These are phyloP conservation scores for Canna indica DNA, from an alignment of 176 grass and related monocot genomes.

Conservation along the genomic window DNA sequence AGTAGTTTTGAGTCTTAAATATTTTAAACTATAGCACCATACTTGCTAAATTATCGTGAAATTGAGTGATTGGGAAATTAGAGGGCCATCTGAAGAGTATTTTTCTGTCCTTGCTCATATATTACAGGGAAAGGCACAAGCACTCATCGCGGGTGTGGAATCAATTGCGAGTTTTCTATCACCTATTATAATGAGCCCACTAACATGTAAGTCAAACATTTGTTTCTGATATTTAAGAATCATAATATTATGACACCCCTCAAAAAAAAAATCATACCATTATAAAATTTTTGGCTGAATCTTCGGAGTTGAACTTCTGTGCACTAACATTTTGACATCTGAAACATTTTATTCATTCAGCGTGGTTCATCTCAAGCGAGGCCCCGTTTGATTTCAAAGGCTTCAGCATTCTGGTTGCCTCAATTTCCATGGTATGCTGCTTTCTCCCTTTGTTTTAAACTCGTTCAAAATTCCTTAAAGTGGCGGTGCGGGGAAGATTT, in stretches of 20 bases:
- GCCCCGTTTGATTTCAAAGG: constrained; percentile 59
- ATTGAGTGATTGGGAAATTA: no score
- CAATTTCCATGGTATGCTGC: constrained; percentile 48
- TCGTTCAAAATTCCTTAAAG: no score
- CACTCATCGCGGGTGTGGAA: constrained; percentile 44
- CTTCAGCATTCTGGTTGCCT: constrained; percentile 63
- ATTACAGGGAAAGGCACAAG: constrained; percentile 69
- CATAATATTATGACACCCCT: background rate
- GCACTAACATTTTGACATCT: background rate
- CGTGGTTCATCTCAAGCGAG: constrained; percentile 67
- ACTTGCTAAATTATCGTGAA: no score
- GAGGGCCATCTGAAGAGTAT: background rate
- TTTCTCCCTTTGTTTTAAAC: background rate
- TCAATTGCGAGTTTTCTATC: constrained; percentile 52
- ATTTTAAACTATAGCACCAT: no score
- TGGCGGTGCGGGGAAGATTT: no score
- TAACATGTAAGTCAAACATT: constrained; percentile 53
- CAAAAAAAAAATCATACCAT: no score
- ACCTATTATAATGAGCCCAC: constrained; percentile 68
- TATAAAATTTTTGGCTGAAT: background rate
- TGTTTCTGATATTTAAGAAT: background rate
- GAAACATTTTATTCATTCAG: constrained; percentile 26
- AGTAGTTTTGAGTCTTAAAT: no score
- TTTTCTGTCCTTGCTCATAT: background rate
- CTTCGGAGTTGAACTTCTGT: background rate